phyloP scores from a whole-genome alignment of 2,329 filamentous ascomycete genomes.

The Paraphaeosphaeria minitans region DNA sequence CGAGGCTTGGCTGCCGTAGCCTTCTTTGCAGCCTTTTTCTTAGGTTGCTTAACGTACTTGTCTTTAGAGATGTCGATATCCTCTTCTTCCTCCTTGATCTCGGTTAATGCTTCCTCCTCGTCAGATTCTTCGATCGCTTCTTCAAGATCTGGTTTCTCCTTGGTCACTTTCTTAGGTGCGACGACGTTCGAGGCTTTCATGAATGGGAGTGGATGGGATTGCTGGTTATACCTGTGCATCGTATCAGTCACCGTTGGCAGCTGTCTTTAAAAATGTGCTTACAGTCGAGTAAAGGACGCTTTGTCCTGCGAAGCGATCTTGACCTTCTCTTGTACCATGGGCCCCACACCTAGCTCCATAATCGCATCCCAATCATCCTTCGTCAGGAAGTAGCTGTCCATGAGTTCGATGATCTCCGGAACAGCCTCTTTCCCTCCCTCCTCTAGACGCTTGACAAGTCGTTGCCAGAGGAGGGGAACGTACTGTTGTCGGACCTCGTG shows the following conservation, averaged over 20 bases:
- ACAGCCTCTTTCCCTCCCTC: conserved; percentile 81
- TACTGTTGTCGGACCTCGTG: conserved; percentile 96
- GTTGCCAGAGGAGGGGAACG: conserved; percentile 83
- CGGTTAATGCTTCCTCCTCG: conserved; percentile 57
- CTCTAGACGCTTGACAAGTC: conserved; percentile 75
- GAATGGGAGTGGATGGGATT: conserved; percentile 88
- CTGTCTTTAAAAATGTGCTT: conserved; percentile 50
- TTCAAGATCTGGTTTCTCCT: conserved; percentile 88
- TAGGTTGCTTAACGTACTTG: conserved; percentile 93
- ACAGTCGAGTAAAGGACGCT: conserved; percentile 85
- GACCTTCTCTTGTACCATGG: conserved; percentile 75
- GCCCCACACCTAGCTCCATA: conserved; percentile 85
- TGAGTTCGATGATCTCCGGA: conserved; percentile 83
- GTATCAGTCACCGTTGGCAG: conserved; percentile 16
- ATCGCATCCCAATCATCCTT: conserved; percentile 94
- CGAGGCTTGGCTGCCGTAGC: conserved; percentile 54
- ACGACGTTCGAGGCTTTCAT: conserved; percentile 86
- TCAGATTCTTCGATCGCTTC: conserved; percentile 95
- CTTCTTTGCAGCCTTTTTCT: conserved; percentile 66
- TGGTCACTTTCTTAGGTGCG: conserved; percentile 71
- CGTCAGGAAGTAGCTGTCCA: conserved; percentile 97
- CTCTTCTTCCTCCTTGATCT: conserved; percentile 66
- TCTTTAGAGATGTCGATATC: conserved; percentile 89
- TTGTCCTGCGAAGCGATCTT: conserved; percentile 87
- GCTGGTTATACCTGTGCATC: conserved; percentile 74